These are phyloP conservation scores for Globisporangium canariense DNA, from an alignment of 352 stramenopile species.

Conservation along the genomic window DNA sequence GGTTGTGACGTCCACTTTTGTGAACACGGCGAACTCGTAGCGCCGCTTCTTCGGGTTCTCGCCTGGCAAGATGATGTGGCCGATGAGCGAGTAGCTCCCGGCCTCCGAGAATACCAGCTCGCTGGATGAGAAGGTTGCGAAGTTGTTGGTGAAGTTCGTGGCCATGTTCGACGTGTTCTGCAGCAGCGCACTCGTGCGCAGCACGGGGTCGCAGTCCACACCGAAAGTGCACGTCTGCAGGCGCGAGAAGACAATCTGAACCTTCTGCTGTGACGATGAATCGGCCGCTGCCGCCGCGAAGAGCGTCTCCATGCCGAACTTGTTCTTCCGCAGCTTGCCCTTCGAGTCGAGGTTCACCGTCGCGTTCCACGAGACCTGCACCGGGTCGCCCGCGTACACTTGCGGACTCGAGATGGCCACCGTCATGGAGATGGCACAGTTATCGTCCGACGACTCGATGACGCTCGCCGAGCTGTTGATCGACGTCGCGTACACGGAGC, in stretches of 20 bases:
- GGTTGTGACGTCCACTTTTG: constrained; percentile 35
- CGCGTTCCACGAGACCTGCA: constrained; percentile 67
- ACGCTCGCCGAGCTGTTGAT: constrained; percentile 36
- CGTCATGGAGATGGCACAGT: constrained; percentile 50
- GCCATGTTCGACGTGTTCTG: constrained; percentile 49
- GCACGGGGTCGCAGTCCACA: constrained; percentile 55
- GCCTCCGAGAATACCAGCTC: constrained; percentile 47
- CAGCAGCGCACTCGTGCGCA: constrained; percentile 31
- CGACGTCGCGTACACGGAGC: constrained; percentile 48
- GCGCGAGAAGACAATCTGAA: constrained; percentile 51
- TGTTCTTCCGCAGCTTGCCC: constrained; percentile 35
- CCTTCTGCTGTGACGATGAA: constrained; percentile 52
- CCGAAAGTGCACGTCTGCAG: constrained; percentile 45
- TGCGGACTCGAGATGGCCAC: constrained; percentile 36
- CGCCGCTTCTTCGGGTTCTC: constrained; percentile 33
- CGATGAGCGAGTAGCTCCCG: constrained; percentile 52
- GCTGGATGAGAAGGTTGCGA: constrained; percentile 47
- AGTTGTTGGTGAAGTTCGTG: constrained; percentile 50
- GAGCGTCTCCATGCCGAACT: constrained; percentile 42
- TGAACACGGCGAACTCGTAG: constrained; percentile 68
- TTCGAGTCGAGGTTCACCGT: constrained; percentile 37
- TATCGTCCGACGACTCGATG: constrained; percentile 36
- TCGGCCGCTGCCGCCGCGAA: constrained; percentile 32
- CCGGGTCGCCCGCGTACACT: constrained; percentile 54
- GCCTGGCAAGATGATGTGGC: constrained; percentile 61